Base-by-base conservation (phyloP, 805 yeast species). In the Candida verbasci region DNA sequence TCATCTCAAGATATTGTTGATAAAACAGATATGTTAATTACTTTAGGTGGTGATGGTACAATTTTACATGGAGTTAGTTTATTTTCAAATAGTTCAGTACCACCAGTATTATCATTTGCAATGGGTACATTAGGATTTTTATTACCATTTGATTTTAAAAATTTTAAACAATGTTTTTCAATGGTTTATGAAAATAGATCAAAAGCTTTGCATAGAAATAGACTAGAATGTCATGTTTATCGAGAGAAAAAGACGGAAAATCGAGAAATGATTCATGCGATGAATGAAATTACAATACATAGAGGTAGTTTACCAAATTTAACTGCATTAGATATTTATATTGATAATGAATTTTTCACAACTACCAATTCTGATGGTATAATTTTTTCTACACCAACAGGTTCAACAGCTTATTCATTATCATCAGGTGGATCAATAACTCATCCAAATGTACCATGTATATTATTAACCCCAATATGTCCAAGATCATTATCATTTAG, bases 11-110 rank as follows among this genome's bases (percentile, higher is more conserved):
- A 79, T 8, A 76, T 87, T 29, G 70, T 77, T 1, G 48, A 65
- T 9, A 84, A 79, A 47, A 76, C 95, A 0, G 97, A 89, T 52
- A 57, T 89, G 29, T 62, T 89, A 25, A 88, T 89, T 7, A 84
- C 96, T 0, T 59, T 89, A 26, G 97, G 97, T n/a, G 97, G 97
- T 14, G 97, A 89, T 58, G 97, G 97, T 4, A 89, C 97, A 0
- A 86, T 87, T 38, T 58, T 89, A 29, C 74, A 89, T 37, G 95
- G 91, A 0, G 91, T 87, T 0, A 78, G 93, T 4, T 65, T 78
- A 48, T 89, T 89, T 53, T 78, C 82, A 37, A 76, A 78, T 50
- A 69, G 69, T 8, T 68, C 75, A 33, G 93, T 86, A 3, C 97
- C 97, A 1, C 97, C 97, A 0, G 86, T 89, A 0, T 60, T 89